Conservation (phyloP, 257 asterid genomes). For the Apocynum venetum region DNA sequence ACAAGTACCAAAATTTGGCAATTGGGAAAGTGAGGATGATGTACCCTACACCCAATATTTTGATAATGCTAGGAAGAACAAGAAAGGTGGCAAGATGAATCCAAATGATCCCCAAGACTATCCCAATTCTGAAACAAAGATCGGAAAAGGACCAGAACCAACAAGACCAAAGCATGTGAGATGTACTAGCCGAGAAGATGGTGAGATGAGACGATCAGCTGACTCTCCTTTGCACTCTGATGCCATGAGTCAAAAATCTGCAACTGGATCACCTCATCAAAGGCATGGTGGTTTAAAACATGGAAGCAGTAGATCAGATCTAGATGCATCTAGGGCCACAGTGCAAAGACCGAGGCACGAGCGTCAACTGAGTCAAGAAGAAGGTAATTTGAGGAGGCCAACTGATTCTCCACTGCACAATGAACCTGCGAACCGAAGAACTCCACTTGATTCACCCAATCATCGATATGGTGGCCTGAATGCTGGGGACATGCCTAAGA, state of each 20-base stretch:
- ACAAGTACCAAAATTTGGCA: slow-evolving; percentile 67
- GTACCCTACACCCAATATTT: slow-evolving; percentile 58
- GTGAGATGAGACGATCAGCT: slow-evolving; percentile 33
- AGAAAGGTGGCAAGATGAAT: slow-evolving; percentile 37
- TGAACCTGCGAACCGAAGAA: slow-evolving; percentile 38
- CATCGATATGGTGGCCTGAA: slow-evolving; percentile 45
- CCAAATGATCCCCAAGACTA: slow-evolving; percentile 43
- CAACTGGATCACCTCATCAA: slow-evolving; percentile 31
- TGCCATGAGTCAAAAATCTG: slow-evolving; percentile 25
- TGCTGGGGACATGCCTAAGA: slow-evolving; percentile 64
- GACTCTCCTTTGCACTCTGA: slow-evolving; percentile 40
- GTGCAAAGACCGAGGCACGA: slow-evolving; percentile 46
- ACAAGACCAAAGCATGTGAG: slow-evolving; percentile 34
- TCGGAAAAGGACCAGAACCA: slow-evolving; percentile 30
- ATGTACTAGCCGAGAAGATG: slow-evolving; percentile 34
- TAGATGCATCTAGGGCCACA: slow-evolving; percentile 34
- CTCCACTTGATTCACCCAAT: slow-evolving; percentile 52
- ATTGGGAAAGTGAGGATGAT: slow-evolving; percentile 72
- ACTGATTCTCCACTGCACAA: slow-evolving; percentile 48
- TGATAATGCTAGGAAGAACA: slow-evolving; percentile 60
- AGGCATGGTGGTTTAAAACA: slow-evolving; percentile 23
- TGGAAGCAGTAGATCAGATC: slow-evolving; percentile 33
- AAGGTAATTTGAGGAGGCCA: slow-evolving; percentile 45
- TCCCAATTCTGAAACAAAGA: slow-evolving; percentile 31
- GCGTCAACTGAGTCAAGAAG: slow-evolving; percentile 47